Percentiles rank a stretch among this genome's conserved stretches.
phyloP scores from a whole-genome alignment of 2,329 filamentous ascomycete species.

The Xylariaceae sp. region DNA sequence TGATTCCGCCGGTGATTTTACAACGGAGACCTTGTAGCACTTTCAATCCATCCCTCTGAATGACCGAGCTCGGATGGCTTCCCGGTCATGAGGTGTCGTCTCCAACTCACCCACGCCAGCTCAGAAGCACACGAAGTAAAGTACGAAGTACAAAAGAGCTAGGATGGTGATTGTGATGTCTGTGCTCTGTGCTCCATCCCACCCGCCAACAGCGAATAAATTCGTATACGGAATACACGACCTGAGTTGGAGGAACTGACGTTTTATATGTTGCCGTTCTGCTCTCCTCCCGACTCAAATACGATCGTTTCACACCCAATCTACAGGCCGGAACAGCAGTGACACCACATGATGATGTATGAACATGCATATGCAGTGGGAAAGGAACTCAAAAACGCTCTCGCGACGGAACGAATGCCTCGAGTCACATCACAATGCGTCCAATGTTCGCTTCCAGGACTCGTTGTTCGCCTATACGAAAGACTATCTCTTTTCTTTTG shows the following conservation, averaged over 20 bases:
- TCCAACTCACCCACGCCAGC: too few species aligned
- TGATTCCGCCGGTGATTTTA: too few species aligned
- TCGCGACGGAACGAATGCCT: background rate
- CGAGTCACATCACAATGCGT: background rate
- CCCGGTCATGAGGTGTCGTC: too few species aligned
- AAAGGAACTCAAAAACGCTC: background rate
- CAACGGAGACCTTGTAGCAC: too few species aligned
- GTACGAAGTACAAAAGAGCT: background rate
- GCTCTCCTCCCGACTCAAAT: background rate
- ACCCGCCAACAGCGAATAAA: background rate
- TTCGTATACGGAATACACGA: background rate
- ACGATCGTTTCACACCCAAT: slow-evolving; percentile 2
- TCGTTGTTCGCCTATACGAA: too few species aligned
- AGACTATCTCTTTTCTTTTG: too few species aligned
- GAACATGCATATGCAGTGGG: background rate
- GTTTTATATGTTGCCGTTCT: background rate
- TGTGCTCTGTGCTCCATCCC: background rate
- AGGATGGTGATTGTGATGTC: too few species aligned
- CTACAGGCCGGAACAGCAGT: background rate
- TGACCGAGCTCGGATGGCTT: too few species aligned
- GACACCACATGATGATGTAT: background rate
- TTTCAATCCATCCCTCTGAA: too few species aligned
- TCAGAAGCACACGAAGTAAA: background rate
- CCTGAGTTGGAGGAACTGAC: background rate
- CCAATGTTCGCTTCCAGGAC: too few species aligned